Conservation (phyloP, 1,284 basidiomycete species). For the Sphaerobolus stellatus region DNA sequence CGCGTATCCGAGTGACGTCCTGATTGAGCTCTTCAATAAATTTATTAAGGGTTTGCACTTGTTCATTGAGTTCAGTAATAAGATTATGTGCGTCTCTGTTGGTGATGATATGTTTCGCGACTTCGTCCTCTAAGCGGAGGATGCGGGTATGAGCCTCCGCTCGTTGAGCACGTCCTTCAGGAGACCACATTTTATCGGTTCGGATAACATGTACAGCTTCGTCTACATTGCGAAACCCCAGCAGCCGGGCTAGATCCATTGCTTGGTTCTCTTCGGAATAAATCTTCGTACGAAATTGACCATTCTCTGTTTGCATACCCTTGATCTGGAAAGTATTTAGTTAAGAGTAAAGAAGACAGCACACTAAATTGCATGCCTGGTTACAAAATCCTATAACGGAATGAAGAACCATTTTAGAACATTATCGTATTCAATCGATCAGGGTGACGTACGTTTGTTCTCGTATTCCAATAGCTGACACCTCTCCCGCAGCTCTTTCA, state of each 20-base stretch:
- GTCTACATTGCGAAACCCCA: constrained; percentile 19
- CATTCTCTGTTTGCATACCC: constrained; percentile 16
- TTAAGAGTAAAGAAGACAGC: background rate
- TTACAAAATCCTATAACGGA: constrained; percentile 8
- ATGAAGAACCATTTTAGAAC: too few relatives aligned
- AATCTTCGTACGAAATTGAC: constrained; percentile 15
- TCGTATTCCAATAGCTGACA: constrained; percentile 1
- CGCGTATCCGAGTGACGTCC: background rate
- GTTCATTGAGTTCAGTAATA: background rate
- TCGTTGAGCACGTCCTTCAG: background rate
- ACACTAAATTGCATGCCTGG: background rate
- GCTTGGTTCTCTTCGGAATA: constrained; percentile 18
- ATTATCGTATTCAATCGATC: too few relatives aligned
- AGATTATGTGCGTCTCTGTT: constrained; percentile 3
- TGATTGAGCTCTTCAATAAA: background rate
- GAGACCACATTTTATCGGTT: constrained; percentile 1
- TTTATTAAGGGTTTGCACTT: background rate
- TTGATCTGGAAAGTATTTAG: constrained; percentile 16
- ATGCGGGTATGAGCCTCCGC: background rate
- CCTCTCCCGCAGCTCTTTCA: constrained; percentile 7
- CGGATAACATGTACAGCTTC: constrained; percentile 13
- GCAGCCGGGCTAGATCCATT: constrained; percentile 15
- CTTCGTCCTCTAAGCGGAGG: constrained; percentile 4
- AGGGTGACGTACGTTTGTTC: constrained; percentile 10
- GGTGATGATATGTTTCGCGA: constrained; percentile 7